These are phyloP conservation scores for Sisymbrium irio DNA, from an alignment of 345 rosid species.

Conservation along the genomic window DNA sequence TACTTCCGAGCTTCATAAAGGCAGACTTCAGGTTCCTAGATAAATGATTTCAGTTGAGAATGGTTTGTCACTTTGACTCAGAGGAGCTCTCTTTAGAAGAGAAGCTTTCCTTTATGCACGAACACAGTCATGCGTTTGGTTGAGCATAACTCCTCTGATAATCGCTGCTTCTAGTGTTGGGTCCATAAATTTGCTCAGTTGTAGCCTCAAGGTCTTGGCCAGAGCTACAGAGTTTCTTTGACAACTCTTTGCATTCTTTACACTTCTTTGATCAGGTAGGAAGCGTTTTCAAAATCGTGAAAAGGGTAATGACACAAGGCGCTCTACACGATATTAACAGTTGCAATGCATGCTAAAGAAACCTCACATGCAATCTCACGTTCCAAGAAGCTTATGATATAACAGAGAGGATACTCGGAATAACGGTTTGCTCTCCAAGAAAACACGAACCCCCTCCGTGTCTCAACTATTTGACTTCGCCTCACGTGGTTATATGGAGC, in stretches of 20 bases:
- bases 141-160: constrained; percentile 90
- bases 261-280: constrained; percentile 96
- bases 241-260: constrained; percentile 71
- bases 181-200: constrained; percentile 76
- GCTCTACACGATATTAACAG: constrained; percentile 87
- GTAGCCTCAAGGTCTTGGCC: constrained; percentile 98
- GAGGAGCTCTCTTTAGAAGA: constrained; percentile 96
- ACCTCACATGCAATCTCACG: constrained; percentile 90
- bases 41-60: constrained; percentile 90
- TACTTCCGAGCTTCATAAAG: constrained; percentile 95
- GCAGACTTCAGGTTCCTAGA: constrained; percentile 88
- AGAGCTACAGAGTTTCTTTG: constrained; percentile 87
- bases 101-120: constrained; percentile 93
- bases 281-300: constrained; percentile 75
- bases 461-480: constrained; percentile 94
- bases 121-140: constrained; percentile 93
- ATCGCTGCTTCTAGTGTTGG: constrained; percentile 99
- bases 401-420: constrained; percentile 91
- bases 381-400: constrained; percentile 98
- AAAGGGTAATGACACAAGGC: constrained; percentile 81
- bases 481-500: constrained; percentile 99
- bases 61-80: constrained; percentile 83
- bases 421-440: constrained; percentile 96
- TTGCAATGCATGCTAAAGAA: constrained; percentile 86
- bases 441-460: constrained; percentile 99